Conservation (phyloP, 345 rosid genomes). For the Acer negundo region DNA sequence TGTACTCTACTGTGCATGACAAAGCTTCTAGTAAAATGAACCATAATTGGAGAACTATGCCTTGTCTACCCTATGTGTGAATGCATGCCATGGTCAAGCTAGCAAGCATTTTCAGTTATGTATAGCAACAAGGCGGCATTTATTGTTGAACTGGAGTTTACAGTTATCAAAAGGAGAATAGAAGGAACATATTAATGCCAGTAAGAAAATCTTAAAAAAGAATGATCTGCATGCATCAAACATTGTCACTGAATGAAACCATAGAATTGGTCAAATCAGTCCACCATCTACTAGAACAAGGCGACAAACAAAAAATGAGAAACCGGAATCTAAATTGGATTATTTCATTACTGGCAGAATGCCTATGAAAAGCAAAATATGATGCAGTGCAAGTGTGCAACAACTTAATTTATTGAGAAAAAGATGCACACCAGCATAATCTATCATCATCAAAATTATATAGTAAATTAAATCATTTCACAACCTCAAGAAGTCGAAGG, state of each 20-base stretch:
- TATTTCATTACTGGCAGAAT: neutral
- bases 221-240: slow-evolving; percentile 10
- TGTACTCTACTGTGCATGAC: neutral
- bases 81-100: neutral
- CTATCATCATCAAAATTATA: neutral
- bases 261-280: neutral
- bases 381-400: neutral
- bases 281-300: neutral
- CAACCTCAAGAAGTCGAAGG: slow-evolving; percentile 88
- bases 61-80: neutral
- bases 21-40: neutral
- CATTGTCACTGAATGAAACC: neutral
- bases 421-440: neutral
- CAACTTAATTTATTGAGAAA: neutral
- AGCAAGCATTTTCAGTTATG: too few relatives aligned
- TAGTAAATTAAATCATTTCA: neutral
- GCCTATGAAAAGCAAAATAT: neutral
- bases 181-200: neutral
- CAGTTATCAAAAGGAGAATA: neutral
- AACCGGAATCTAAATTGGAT: neutral
- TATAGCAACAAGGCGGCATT: too few relatives aligned
- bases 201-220: neutral
- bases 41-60: neutral
- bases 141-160: too few relatives aligned
- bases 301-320: neutral